Conservation (phyloP, 2,329 filamentous ascomycete genomes). For the Clathrospora elynae region DNA sequence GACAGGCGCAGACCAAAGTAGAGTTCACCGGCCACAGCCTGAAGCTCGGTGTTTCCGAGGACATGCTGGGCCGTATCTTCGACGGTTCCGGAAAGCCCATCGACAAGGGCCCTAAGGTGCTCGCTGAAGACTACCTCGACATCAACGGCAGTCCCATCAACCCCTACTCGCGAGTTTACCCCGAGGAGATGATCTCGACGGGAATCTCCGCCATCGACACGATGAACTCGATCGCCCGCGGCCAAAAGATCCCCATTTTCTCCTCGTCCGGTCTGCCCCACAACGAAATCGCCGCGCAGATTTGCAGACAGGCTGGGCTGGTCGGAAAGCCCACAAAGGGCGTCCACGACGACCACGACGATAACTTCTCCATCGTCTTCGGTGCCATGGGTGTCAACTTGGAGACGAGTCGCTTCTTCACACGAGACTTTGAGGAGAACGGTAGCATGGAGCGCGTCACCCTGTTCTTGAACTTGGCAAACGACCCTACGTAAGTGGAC, state of each 20-base stretch:
- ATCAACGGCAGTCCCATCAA: slow-evolving; percentile 99
- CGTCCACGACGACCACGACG: slow-evolving; percentile 93
- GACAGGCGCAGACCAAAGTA: slow-evolving; percentile 76
- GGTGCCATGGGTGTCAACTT: slow-evolving; percentile 99
- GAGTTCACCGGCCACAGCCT: slow-evolving; percentile 96
- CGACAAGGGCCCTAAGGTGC: slow-evolving; percentile 97
- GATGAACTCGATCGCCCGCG: slow-evolving; percentile 91
- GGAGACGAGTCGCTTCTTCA: slow-evolving; percentile 98
- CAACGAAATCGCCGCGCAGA: slow-evolving; percentile 99
- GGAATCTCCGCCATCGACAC: slow-evolving; percentile 99
- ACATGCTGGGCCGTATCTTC: slow-evolving; percentile 99
- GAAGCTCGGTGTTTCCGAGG: slow-evolving; percentile 98
- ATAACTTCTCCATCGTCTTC: slow-evolving; percentile 99
- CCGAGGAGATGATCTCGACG: slow-evolving; percentile 99
- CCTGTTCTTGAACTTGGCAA: slow-evolving; percentile 97
- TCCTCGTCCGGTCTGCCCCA: slow-evolving; percentile 97
- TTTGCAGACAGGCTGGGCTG: slow-evolving; percentile 94
- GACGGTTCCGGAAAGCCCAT: slow-evolving; percentile 97
- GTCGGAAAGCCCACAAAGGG: slow-evolving; percentile 94
- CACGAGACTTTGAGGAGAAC: slow-evolving; percentile 97
- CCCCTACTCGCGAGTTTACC: slow-evolving; percentile 96
- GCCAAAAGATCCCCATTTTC: slow-evolving; percentile 99
- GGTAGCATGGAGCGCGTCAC: slow-evolving; percentile 97
- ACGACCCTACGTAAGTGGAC: slow-evolving; percentile 85
- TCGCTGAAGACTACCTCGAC: slow-evolving; percentile 97